Percentiles rank a stretch among this genome's conserved stretches.
phyloP scores from a whole-genome alignment of 768 basidiomycete genomes.

The Arthromyces matolae region DNA sequence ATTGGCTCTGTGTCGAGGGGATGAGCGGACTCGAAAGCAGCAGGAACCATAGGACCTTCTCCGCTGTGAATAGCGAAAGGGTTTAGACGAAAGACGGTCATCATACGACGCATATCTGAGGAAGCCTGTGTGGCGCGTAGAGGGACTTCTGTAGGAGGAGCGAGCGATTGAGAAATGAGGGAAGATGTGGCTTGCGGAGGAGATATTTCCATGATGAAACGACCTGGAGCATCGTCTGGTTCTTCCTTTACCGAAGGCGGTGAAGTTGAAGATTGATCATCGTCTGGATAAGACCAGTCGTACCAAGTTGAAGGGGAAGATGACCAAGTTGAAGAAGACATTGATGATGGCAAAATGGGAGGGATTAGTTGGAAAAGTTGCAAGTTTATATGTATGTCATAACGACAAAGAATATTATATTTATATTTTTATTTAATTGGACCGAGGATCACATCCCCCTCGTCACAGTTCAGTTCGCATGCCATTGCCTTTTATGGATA shows the following conservation, averaged over 20 bases:
- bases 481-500: slow-evolving; percentile 2
- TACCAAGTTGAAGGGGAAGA: no score
- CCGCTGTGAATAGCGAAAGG: slow-evolving; percentile 68
- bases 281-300: not conserved
- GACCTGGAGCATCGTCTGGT: slow-evolving; percentile 34
- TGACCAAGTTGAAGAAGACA: no score
- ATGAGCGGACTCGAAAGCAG: slow-evolving; percentile 46
- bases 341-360: no score
- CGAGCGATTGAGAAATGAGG: slow-evolving; percentile 35
- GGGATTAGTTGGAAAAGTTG: not conserved
- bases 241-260: slow-evolving; percentile 34
- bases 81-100: slow-evolving; percentile 75
- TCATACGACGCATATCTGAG: slow-evolving; percentile 68
- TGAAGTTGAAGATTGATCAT: slow-evolving; percentile 1
- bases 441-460: slow-evolving; percentile 34
- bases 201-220: slow-evolving; percentile 45
- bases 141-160: slow-evolving; percentile 63
- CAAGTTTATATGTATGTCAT: slow-evolving; percentile 14
- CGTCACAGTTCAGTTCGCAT: no score
- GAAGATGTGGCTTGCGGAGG: slow-evolving; percentile 16
- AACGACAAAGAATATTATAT: no score
- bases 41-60: slow-evolving; percentile 28
- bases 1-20: slow-evolving; percentile 59
- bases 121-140: slow-evolving; percentile 73
- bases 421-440: no score